Evolutionary conservation across 2,329 filamentous ascomycete species (phyloP).

Genomic region (Arthroderma sp.): DNA sequence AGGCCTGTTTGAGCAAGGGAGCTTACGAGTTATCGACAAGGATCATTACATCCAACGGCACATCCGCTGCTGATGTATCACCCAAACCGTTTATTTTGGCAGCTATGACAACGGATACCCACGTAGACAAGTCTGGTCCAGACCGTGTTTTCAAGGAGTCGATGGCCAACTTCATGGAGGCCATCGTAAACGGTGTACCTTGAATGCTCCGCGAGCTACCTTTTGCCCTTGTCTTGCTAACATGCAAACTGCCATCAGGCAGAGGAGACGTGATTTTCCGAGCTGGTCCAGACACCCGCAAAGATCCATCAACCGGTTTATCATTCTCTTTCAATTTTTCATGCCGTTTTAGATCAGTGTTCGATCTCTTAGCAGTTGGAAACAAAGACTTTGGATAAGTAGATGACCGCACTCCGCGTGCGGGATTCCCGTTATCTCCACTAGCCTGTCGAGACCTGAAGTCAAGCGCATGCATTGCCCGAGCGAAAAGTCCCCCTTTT

Average conservation of each 20-base stretch:
- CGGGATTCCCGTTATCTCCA: background rate
- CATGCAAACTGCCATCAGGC: background rate
- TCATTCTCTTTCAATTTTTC: background rate
- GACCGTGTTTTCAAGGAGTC: conserved; percentile 8
- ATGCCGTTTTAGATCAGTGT: background rate
- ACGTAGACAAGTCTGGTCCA: conserved; percentile 13
- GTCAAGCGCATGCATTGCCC: conserved; percentile 8
- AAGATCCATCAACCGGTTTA: background rate
- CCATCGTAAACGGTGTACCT: conserved; percentile 7
- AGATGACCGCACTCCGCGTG: background rate
- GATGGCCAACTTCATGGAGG: conserved; percentile 6
- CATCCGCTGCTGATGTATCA: conserved; percentile 9
- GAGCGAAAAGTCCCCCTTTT: conserved; percentile 5
- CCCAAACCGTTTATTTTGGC: conserved; percentile 10
- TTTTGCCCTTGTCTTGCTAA: conserved; percentile 5
- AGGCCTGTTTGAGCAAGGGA: conserved; percentile 7
- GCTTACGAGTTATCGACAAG: conserved; percentile 25
- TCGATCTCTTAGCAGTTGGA: background rate
- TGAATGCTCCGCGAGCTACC: conserved; percentile 3
- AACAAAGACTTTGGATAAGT: background rate
- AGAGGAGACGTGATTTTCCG: conserved; percentile 1
- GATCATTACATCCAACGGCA: conserved; percentile 24
- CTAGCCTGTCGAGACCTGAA: conserved; percentile 7
- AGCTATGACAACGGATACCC: conserved; percentile 24
- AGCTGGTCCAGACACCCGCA: background rate